Conservation (phyloP, 1,284 basidiomycete species). For the Vanrija sp. region DNA sequence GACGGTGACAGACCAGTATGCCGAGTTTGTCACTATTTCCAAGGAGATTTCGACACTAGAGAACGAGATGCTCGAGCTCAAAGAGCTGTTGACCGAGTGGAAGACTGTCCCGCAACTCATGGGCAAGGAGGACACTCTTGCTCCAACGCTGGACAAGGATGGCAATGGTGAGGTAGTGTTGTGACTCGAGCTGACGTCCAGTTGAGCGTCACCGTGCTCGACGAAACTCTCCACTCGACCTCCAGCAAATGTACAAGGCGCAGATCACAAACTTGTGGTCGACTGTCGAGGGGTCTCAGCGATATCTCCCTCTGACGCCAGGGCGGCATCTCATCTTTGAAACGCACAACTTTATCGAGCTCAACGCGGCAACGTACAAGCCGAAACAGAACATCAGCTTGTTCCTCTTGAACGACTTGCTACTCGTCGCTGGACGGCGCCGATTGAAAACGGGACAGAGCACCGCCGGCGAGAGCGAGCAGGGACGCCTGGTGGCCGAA, state of each 20-base stretch:
- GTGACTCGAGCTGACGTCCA: slow-evolving; percentile 25
- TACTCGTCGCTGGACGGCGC: slow-evolving; percentile 71
- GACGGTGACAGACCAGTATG: slow-evolving; percentile 59
- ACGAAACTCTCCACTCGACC: slow-evolving; percentile 85
- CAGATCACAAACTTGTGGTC: slow-evolving; percentile 90
- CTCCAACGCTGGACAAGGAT: slow-evolving; percentile 43
- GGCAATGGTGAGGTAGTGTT: slow-evolving; percentile 40
- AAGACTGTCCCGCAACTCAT: slow-evolving; percentile 89
- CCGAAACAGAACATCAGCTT: slow-evolving; percentile 81
- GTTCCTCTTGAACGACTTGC: slow-evolving; percentile 84
- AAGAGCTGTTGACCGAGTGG: slow-evolving; percentile 90
- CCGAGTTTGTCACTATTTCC: slow-evolving; percentile 92
- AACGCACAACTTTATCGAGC: slow-evolving; percentile 73
- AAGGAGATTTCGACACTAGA: slow-evolving; percentile 96
- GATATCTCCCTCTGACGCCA: slow-evolving; percentile 83
- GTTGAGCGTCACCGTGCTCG: slow-evolving; percentile 62
- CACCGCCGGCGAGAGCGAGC: slow-evolving; percentile 55
- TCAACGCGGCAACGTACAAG: slow-evolving; percentile 95
- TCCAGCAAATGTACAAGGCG: slow-evolving; percentile 86
- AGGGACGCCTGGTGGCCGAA: slow-evolving; percentile 74
- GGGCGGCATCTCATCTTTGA: slow-evolving; percentile 89
- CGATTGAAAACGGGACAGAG: slow-evolving; percentile 31
- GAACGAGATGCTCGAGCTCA: slow-evolving; percentile 96
- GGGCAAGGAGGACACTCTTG: slow-evolving; percentile 67
- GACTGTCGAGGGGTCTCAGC: slow-evolving; percentile 92